Percentiles rank a stretch among this genome's conserved stretches.
These are phyloP conservation scores for Cutaneotrichosporon sp. DNA, from an alignment of 1,284 basidiomycete species.

Conservation along the genomic window DNA sequence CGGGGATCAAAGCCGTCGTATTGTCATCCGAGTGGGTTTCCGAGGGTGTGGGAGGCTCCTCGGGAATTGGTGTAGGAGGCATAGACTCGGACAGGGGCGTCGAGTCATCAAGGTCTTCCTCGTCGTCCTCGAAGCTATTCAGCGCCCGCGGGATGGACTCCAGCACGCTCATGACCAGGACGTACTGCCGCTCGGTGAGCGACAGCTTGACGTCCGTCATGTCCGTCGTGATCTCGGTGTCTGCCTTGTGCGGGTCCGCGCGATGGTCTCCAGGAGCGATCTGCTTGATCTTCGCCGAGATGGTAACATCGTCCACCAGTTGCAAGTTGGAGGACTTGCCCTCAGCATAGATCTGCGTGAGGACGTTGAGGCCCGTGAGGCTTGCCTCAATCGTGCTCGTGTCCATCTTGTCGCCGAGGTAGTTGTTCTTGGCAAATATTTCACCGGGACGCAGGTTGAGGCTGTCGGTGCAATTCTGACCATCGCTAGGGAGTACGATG, in stretches of 20 bases:
- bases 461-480: constrained; percentile 64
- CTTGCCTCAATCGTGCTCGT: constrained; percentile 71
- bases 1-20: constrained; percentile 56
- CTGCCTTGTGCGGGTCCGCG: constrained; percentile 60
- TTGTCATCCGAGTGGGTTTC: not conserved
- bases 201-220: constrained; percentile 89
- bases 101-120: constrained; percentile 29
- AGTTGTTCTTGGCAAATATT: constrained; percentile 78
- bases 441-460: constrained; percentile 86
- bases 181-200: constrained; percentile 88
- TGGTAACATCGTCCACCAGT: constrained; percentile 89
- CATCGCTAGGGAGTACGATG: constrained; percentile 78
- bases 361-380: constrained; percentile 79
- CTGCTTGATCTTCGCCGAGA: constrained; percentile 71
- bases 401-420: constrained; percentile 59
- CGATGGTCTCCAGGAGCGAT: constrained; percentile 46
- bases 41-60: constrained; percentile 12
- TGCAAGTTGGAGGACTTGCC: constrained; percentile 63
- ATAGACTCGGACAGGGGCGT: constrained; percentile 27
- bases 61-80: constrained; percentile 19
- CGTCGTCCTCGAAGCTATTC: constrained; percentile 48
- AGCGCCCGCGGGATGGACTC: constrained; percentile 73
- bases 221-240: constrained; percentile 61
- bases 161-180: constrained; percentile 68
- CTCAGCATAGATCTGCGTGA: constrained; percentile 65